Conservation (phyloP, 2,329 filamentous ascomycete species). For the Rhynchosporium graminicola region DNA sequence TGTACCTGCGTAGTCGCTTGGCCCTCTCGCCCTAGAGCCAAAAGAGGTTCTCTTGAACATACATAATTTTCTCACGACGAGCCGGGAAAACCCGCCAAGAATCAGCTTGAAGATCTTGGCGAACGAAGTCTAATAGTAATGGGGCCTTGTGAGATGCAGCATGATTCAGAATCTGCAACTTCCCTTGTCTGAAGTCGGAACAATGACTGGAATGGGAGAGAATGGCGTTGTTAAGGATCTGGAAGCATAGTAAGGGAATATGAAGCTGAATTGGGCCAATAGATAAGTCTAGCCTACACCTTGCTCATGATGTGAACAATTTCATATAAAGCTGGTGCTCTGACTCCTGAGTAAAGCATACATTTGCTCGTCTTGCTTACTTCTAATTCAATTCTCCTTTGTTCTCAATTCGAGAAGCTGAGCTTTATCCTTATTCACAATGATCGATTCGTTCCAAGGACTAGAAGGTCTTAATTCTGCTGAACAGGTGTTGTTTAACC, state of each 20-base stretch:
- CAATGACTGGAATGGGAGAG: background rate
- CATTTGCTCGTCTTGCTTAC: background rate
- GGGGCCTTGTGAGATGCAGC: background rate
- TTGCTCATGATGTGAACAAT: background rate
- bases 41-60: too few species aligned
- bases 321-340: conserved; percentile 3
- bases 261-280: background rate
- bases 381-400: background rate
- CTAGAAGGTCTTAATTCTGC: conserved; percentile 18
- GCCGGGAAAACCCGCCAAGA: too few species aligned
- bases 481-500: conserved; percentile 18
- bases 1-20: too few species aligned
- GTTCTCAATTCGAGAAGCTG: background rate
- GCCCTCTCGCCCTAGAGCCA: too few species aligned
- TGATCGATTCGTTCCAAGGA: conserved; percentile 19
- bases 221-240: background rate
- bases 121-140: background rate
- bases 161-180: background rate
- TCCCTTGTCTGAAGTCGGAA: conserved; percentile 3
- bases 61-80: too few species aligned
- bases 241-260: background rate
- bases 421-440: conserved; percentile 12
- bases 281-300: conserved; percentile 1
- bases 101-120: background rate
- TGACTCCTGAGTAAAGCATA: background rate